Evolutionary conservation across 129 eudicot genomes (phyloP).

Genomic region (Ambrosia artemisiifolia): DNA sequence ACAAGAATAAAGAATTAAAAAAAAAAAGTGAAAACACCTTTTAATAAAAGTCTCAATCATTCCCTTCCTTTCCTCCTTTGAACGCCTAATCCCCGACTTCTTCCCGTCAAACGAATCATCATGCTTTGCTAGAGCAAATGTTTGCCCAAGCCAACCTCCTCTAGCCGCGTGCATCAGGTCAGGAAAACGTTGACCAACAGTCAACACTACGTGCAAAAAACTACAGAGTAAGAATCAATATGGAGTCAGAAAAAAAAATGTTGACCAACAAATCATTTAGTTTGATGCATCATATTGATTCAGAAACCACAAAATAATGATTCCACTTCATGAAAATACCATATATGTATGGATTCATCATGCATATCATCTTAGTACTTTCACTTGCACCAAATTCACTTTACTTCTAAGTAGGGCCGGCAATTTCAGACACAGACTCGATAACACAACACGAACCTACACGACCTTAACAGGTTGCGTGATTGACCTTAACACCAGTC

Average conservation of each 20-base stretch:
- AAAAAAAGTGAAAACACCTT: constrained; percentile 50
- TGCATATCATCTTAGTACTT: neutral
- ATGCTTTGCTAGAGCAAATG: constrained; percentile 67
- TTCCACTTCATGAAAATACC: no score
- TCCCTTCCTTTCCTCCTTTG: constrained; percentile 86
- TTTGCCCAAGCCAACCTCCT: constrained; percentile 84
- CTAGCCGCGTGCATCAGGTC: constrained; percentile 51
- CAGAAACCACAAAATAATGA: neutral
- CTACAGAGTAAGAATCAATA: constrained; percentile 1
- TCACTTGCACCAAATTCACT: neutral
- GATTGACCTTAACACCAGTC: no score
- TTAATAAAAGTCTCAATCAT: constrained; percentile 80
- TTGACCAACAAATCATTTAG: constrained; percentile 4
- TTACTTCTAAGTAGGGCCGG: neutral
- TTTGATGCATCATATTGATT: neutral
- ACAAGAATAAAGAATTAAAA: no score
- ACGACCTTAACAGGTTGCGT: no score
- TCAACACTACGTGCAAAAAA: constrained; percentile 3
- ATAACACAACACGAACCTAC: no score
- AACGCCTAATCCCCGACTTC: constrained; percentile 71
- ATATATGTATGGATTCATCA: neutral
- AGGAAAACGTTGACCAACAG: constrained; percentile 10
- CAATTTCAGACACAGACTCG: no score
- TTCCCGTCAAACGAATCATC: constrained; percentile 62
- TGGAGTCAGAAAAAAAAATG: neutral